Evolutionary conservation across 345 rosid genomes (phyloP), one percentile per base, ranked within the genome.

Genomic region (Mallotus nudiflorus): DNA sequence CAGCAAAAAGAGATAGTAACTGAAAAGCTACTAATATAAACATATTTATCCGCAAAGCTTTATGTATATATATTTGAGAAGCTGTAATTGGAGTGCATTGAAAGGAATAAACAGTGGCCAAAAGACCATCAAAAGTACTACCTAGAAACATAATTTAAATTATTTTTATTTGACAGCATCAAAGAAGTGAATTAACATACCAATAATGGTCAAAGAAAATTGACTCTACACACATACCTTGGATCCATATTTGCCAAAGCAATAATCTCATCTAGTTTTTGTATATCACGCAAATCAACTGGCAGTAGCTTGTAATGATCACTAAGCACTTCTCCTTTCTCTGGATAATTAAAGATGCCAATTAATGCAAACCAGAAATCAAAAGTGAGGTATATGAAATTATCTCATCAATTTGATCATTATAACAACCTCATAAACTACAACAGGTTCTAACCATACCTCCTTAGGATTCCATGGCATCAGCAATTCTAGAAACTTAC

Each of bases 281-380:
- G 81, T 73, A 88, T 80, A 69, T 95, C 90, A 4, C 97, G 87
- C 81, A 92, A 80, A 81, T 92, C 98, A 81, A 86, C 87, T 9
- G 98, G 88, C 59, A 95, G 96, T 65, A 92, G 84, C 90, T 87
- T 95, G 91, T 95, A 95, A 68, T 86, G 84, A 40, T 92, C 97
- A 79, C 92, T 79, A 29, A 88, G 81, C 62, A 95, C 97, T 83
- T 87, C 94, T 68, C 99, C 99, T 61, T 88, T 86, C 78, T 88
- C 99, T 95, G 74, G 75, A 81, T 81, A 70, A 51, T 48, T 10
- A 68, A 28, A 73, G 18, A 67, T 8, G 24, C 29, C 39, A 65
- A 42, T 44, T 22, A 58, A 57, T 37, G 67, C 9, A 24, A 65
- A 77, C 48, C 27, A 61, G 58, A 69, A 69, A 60, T 48, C 7